Evolutionary conservation across 1,139 yeast genomes (phyloP).

Genomic region (Geotrichum siamense): DNA sequence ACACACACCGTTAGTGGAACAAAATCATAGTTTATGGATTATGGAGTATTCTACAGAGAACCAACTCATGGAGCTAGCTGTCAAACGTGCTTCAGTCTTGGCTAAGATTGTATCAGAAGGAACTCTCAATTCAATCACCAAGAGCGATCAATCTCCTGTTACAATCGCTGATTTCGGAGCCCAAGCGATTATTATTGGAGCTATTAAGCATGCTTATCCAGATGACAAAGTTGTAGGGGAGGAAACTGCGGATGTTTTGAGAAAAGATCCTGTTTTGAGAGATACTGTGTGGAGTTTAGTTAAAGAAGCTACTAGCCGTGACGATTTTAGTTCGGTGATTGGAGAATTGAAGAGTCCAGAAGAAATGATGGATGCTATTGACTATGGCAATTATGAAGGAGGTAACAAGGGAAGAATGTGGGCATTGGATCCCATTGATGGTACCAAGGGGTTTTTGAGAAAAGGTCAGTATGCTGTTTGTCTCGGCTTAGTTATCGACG

Average conservation of each 20-base stretch:
- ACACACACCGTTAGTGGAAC: no score
- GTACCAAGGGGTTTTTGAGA: slow-evolving; percentile 92
- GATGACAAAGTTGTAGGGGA: slow-evolving; percentile 86
- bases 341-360: slow-evolving; percentile 39
- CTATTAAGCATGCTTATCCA: slow-evolving; percentile 74
- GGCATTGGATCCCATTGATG: slow-evolving; percentile 98
- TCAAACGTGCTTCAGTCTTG: slow-evolving; percentile 73
- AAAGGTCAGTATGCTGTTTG: slow-evolving; percentile 98
- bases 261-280: slow-evolving; percentile 43
- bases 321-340: slow-evolving; percentile 26
- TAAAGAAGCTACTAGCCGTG: slow-evolving; percentile 27
- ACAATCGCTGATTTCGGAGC: slow-evolving; percentile 96
- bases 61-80: slow-evolving; percentile 78
- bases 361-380: slow-evolving; percentile 60
- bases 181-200: slow-evolving; percentile 84
- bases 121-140: slow-evolving; percentile 52
- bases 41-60: slow-evolving; percentile 42
- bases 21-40: no score
- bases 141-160: slow-evolving; percentile 88
- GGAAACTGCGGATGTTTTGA: slow-evolving; percentile 69
- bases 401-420: slow-evolving; percentile 78
- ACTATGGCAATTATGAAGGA: slow-evolving; percentile 70
- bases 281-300: slow-evolving; percentile 36
- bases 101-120: slow-evolving; percentile 66
- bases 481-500: slow-evolving; percentile 78